Conservation (phyloP, 495 filamentous ascomycete species). For the Cenococcum geophilum region DNA sequence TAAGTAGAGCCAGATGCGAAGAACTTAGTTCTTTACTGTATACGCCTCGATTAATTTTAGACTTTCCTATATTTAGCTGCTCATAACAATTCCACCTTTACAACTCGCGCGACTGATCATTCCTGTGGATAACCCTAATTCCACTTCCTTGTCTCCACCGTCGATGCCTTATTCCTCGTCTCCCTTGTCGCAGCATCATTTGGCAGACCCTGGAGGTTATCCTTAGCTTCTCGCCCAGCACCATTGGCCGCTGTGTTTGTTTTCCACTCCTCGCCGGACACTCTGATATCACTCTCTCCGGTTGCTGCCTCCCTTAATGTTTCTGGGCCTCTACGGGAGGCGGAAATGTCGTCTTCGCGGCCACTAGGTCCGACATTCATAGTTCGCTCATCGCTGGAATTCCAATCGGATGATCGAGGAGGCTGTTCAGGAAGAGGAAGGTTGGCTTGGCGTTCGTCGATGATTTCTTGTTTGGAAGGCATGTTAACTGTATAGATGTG, state of each 20-base stretch:
- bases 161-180: slow-evolving; percentile 30
- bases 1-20: no score
- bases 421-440: slow-evolving; percentile 75
- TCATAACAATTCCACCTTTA: neutral
- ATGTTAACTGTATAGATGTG: slow-evolving; percentile 1
- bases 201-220: slow-evolving; percentile 34
- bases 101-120: slow-evolving; percentile 24
- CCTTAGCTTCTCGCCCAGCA: slow-evolving; percentile 34
- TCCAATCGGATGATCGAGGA: slow-evolving; percentile 66
- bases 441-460: slow-evolving; percentile 60
- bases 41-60: no score
- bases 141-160: slow-evolving; percentile 35
- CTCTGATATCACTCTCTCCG: slow-evolving; percentile 52
- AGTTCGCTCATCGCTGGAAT: slow-evolving; percentile 59
- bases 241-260: slow-evolving; percentile 34
- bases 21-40: no score
- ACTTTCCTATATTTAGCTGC: no score
- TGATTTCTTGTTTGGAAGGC: slow-evolving; percentile 52
- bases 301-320: slow-evolving; percentile 60
- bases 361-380: slow-evolving; percentile 64
- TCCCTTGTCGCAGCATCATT: slow-evolving; percentile 39
- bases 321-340: slow-evolving; percentile 43
- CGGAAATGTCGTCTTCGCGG: slow-evolving; percentile 47
- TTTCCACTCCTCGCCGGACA: slow-evolving; percentile 33
- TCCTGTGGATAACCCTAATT: slow-evolving; percentile 37